A percentile compares a stretch with the other conserved stretches of the same genome.
Conservation (phyloP, 495 filamentous ascomycete species). For the Daldinia grandis region DNA sequence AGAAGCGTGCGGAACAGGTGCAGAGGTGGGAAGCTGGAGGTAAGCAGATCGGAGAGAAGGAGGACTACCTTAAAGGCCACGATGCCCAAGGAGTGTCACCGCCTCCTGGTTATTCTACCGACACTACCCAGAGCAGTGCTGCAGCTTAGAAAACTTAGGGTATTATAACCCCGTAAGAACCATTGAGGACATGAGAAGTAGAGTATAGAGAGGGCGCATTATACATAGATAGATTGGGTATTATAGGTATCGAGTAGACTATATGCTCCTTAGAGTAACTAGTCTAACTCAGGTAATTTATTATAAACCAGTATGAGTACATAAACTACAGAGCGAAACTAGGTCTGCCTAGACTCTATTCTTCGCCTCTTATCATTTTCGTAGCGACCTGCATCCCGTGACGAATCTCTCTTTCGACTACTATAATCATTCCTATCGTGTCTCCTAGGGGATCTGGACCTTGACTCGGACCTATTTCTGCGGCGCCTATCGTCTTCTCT, state of each 20-base stretch:
- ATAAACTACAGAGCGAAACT: neutral
- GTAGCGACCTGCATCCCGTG: constrained; percentile 66
- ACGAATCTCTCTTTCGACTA: constrained; percentile 69
- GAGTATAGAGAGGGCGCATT: neutral
- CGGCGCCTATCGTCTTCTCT: constrained; percentile 44
- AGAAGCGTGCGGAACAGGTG: constrained; percentile 64
- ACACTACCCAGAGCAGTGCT: constrained; percentile 1
- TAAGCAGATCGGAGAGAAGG: constrained; percentile 81
- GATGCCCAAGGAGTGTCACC: constrained; percentile 33
- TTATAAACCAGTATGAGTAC: constrained; percentile 4
- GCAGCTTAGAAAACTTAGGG: neutral
- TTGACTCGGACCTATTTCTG: constrained; percentile 47
- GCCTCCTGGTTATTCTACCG: constrained; percentile 14
- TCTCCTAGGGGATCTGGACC: constrained; percentile 48
- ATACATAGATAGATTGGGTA: neutral
- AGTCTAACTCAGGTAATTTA: neutral
- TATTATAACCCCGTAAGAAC: neutral
- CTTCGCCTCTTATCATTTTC: constrained; percentile 72
- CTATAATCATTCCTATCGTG: constrained; percentile 62
- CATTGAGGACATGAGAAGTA: neutral
- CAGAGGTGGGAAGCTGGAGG: constrained; percentile 82
- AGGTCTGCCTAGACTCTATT: constrained; percentile 54
- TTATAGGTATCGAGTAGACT: neutral
- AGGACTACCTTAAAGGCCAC: constrained; percentile 76
- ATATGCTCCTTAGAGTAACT: neutral